Conservation (phyloP, 257 asterid species). For the Penstemon newberryi region DNA sequence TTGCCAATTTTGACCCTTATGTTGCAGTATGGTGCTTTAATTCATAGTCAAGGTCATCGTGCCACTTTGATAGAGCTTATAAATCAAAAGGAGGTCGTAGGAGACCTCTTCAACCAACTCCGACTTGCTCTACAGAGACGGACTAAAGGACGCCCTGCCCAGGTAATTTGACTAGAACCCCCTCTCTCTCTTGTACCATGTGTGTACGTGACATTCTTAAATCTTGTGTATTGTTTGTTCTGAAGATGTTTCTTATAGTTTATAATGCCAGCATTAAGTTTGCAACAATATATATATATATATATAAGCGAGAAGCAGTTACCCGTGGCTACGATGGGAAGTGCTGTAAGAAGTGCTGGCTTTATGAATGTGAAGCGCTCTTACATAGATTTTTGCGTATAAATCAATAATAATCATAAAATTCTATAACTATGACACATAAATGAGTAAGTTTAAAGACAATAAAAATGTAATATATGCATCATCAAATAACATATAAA, state of each 20-base stretch:
- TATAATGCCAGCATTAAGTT: too few species aligned
- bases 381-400: too few species aligned
- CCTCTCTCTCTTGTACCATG: slow-evolving; percentile 3
- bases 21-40: slow-evolving; percentile 77
- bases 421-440: too few species aligned
- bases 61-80: slow-evolving; percentile 71
- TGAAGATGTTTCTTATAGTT: not conserved
- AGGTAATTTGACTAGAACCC: slow-evolving; percentile 41
- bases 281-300: too few species aligned
- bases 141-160: slow-evolving; percentile 79
- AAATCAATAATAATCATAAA: too few species aligned
- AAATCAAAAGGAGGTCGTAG: slow-evolving; percentile 85
- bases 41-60: slow-evolving; percentile 61
- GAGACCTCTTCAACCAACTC: slow-evolving; percentile 93
- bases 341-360: too few species aligned
- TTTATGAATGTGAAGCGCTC: too few species aligned
- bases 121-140: slow-evolving; percentile 86
- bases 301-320: too few species aligned
- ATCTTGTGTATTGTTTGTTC: slow-evolving; percentile 1
- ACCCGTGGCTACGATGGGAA: too few species aligned
- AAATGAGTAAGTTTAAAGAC: too few species aligned
- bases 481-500: too few species aligned
- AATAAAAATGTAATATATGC: too few species aligned
- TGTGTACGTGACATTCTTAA: not conserved
- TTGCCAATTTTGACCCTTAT: slow-evolving; percentile 26